Percentiles rank a stretch among this genome's conserved stretches.
Evolutionary conservation across 768 basidiomycete species (phyloP).

Genomic region (Amanita molliuscula): DNA sequence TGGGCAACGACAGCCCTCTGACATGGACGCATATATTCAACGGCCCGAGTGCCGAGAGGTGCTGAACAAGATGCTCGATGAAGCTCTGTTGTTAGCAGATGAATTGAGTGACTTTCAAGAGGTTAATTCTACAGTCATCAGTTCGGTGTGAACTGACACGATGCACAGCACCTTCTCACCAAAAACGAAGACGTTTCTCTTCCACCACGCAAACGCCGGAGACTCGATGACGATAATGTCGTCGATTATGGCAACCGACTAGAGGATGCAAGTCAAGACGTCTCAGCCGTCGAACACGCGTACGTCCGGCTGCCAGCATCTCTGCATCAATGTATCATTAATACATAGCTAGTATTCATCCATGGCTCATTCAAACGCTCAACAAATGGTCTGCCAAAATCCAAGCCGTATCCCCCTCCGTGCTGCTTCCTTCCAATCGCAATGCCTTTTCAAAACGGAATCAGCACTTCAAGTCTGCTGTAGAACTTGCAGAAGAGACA

Average conservation of each 20-base stretch:
- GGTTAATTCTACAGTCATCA: slow-evolving; percentile 23
- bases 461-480: slow-evolving; percentile 50
- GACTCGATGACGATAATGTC: slow-evolving; percentile 21
- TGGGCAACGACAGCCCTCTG: slow-evolving; percentile 17
- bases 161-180: slow-evolving; percentile 31
- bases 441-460: slow-evolving; percentile 54
- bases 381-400: slow-evolving; percentile 96
- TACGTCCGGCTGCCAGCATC: slow-evolving; percentile 21
- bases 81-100: slow-evolving; percentile 50
- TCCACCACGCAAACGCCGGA: slow-evolving; percentile 52
- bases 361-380: slow-evolving; percentile 66
- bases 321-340: background rate
- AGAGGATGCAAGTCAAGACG: slow-evolving; percentile 29
- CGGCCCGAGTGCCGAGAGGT: slow-evolving; percentile 32
- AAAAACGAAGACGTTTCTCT: slow-evolving; percentile 35
- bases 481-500: slow-evolving; percentile 71
- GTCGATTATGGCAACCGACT: slow-evolving; percentile 28
- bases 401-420: slow-evolving; percentile 80
- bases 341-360: slow-evolving; percentile 40
- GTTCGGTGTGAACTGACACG: background rate
- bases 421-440: slow-evolving; percentile 58
- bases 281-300: slow-evolving; percentile 39
- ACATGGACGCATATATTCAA: slow-evolving; percentile 25
- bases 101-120: slow-evolving; percentile 63
- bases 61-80: slow-evolving; percentile 43